Evolutionary conservation across 1,139 yeast genomes (phyloP).

Genomic region (Pichiaceae sp.): DNA sequence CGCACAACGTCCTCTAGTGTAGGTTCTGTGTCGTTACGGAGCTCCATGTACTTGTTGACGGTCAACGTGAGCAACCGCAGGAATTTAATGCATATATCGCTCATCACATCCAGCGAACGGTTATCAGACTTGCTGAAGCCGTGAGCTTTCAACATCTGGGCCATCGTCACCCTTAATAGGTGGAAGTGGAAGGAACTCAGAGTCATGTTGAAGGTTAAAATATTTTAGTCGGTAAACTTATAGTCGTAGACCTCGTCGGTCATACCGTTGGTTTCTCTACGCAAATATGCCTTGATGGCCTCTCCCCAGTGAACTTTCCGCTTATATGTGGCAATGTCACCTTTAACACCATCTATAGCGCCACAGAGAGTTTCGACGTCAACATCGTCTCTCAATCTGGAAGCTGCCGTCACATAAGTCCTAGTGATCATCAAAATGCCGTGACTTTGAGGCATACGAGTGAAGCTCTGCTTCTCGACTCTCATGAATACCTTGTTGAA

Average conservation of each 20-base stretch:
- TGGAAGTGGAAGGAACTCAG: conserved; percentile 21
- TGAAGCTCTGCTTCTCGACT: conserved; percentile 54
- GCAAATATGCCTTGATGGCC: conserved; percentile 19
- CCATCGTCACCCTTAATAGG: conserved; percentile 21
- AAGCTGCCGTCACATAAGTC: conserved; percentile 59
- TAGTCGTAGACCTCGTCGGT: conserved; percentile 15
- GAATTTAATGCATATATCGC: conserved; percentile 23
- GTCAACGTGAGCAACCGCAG: conserved; percentile 17
- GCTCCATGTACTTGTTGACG: conserved; percentile 14
- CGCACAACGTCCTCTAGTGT: conserved; percentile 21
- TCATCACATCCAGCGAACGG: conserved; percentile 21
- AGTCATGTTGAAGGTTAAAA: conserved; percentile 12
- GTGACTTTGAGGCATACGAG: conserved; percentile 46
- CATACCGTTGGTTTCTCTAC: conserved; percentile 18
- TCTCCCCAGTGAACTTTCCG: conserved; percentile 22
- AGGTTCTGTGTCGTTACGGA: conserved; percentile 18
- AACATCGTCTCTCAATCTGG: conserved; percentile 43
- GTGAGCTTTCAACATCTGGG: conserved; percentile 24
- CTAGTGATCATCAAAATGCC: conserved; percentile 53
- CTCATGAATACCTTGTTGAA: conserved; percentile 49
- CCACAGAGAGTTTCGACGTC: conserved; percentile 35
- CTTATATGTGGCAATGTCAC: conserved; percentile 19
- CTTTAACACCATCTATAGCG: conserved; percentile 31
- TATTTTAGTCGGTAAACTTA: conserved; percentile 6
- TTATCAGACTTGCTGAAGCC: conserved; percentile 23